phyloP scores from a whole-genome alignment of 345 rosid species.

The Gossypioides kirkii region DNA sequence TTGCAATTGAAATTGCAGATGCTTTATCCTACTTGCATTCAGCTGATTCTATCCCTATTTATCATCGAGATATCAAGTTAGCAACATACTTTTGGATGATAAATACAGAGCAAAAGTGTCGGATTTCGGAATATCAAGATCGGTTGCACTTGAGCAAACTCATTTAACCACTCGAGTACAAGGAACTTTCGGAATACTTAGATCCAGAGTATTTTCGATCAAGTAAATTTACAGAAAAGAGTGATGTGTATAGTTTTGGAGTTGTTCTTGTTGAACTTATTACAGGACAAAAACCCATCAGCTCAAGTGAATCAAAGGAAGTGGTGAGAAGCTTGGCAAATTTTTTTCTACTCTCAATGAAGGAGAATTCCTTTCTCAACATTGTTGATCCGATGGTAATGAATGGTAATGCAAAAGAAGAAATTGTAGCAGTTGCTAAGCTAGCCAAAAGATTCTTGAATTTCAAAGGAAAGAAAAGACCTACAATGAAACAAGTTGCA shows the following conservation, averaged over 20 bases:
- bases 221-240: slow-evolving; percentile 19
- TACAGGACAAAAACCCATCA: slow-evolving; percentile 1
- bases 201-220: slow-evolving; percentile 23
- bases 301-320: background rate
- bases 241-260: background rate
- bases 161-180: slow-evolving; percentile 19
- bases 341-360: background rate
- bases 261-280: background rate
- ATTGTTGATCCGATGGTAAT: background rate
- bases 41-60: slow-evolving; percentile 15
- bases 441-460: slow-evolving; percentile 8
- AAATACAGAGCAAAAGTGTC: slow-evolving; percentile 19
- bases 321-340: background rate
- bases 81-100: slow-evolving; percentile 21
- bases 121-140: slow-evolving; percentile 23
- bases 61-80: slow-evolving; percentile 23
- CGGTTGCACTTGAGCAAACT: slow-evolving; percentile 17
- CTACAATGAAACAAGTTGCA: too few relatives aligned
- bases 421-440: background rate
- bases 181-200: slow-evolving; percentile 20
- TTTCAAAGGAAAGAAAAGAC: background rate
- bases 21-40: slow-evolving; percentile 25
- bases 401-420: background rate
- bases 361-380: background rate
- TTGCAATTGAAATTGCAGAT: slow-evolving; percentile 10